Base-by-base conservation (phyloP, 371 early-diverging fungal species). In the Lichtheimia ramosa region DNA sequence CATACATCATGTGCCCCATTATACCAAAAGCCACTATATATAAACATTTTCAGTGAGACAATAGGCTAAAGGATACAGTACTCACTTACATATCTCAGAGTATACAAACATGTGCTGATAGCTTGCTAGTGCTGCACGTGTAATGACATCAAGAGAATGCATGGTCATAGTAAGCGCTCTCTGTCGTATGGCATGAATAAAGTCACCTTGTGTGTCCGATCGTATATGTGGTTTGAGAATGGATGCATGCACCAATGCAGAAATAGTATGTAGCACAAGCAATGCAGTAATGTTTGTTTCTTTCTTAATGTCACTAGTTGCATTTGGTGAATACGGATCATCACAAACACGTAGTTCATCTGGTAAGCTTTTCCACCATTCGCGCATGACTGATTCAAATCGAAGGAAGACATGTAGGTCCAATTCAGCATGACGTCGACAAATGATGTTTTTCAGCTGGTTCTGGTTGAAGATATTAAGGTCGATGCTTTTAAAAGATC, bases 301-400 rank as follows among this genome's bases (percentile, higher is more conserved):
- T 12, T 16, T 42, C 24, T 42, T 43, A 3, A 55, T 27, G 3
- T 12, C 8, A 2, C 43, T 20, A 7, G 10, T 10, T 0, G 27
- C 43, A 55, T 55, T 8, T 10, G 15, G n/a, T 14, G 13, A n/a
- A 25, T 40, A 55, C 14, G 56, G 56, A 16, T 55, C 56, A 2
- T 55, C 56, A 24, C 43, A 55, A 10, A 55, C 14, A 7, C 42
- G 41, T 8, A 55, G 16, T 16, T 55, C n/a, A 14, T 42, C 25
- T 27, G 56, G 56, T 18, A 55, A n/a, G 13, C 25, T 21, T n/a
- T 4, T 7, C 56, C 56, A 55, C 56, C 56, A 55, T 55, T 55
- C 56, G 1, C 21, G 39, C 13, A 55, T 18, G 13, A 25, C 1
- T 5, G 39, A 43, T 16, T 18, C 41, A 14, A 55, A 43, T 14